phyloP scores from a whole-genome alignment of 169 alveolate species.

The Eimeria necatrix region DNA sequence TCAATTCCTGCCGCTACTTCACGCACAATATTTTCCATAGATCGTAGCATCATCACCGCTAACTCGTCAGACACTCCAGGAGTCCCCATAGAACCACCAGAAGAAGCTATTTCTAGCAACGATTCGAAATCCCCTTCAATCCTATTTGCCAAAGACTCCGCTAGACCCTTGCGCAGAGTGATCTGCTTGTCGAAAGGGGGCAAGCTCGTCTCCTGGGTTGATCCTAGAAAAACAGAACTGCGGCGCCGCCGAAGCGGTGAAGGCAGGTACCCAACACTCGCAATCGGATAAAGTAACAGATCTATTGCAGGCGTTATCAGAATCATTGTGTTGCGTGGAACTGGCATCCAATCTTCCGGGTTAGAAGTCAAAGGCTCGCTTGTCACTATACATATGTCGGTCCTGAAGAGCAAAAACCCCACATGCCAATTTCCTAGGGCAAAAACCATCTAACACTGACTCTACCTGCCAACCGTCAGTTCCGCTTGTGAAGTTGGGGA shows the following conservation, averaged over 20 bases:
- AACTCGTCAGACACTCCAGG: slow-evolving; percentile 46
- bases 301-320: slow-evolving; percentile 76
- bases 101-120: not conserved
- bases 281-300: slow-evolving; percentile 74
- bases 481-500: too few relatives aligned
- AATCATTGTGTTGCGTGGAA: slow-evolving; percentile 79
- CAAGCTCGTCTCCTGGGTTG: not conserved
- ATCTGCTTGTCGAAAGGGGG: slow-evolving; percentile 15
- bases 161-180: slow-evolving; percentile 27
- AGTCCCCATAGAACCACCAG: not conserved
- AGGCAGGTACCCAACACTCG: slow-evolving; percentile 71
- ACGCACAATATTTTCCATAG: slow-evolving; percentile 33
- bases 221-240: not conserved
- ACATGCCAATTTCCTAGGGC: not conserved
- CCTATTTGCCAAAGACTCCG: slow-evolving; percentile 36
- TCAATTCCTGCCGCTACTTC: slow-evolving; percentile 18
- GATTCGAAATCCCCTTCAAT: slow-evolving; percentile 36
- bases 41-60: slow-evolving; percentile 57
- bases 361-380: slow-evolving; percentile 80
- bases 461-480: too few relatives aligned
- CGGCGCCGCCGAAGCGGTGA: slow-evolving; percentile 50
- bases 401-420: slow-evolving; percentile 42
- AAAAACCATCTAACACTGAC: too few relatives aligned
- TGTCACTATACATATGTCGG: slow-evolving; percentile 79
- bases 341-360: slow-evolving; percentile 82